These are phyloP conservation scores for Deinandra increscens DNA, from an alignment of 129 eudicot species.

Conservation along the genomic window DNA sequence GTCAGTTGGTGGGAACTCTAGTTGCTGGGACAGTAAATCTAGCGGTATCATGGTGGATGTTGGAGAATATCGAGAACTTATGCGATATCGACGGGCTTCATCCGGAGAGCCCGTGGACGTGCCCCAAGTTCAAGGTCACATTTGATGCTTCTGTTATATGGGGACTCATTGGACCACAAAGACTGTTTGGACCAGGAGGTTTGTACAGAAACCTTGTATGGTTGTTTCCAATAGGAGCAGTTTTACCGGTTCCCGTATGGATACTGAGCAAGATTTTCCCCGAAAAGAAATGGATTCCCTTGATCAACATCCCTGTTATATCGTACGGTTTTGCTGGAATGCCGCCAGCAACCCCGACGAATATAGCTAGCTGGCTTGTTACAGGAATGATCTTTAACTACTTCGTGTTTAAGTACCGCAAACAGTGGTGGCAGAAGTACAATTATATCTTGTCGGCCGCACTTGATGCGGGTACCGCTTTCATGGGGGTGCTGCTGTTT, in stretches of 20 bases:
- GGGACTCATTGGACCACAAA: slow-evolving; percentile 84
- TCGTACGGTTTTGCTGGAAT: slow-evolving; percentile 95
- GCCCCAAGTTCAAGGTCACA: slow-evolving; percentile 88
- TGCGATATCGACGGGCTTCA: slow-evolving; percentile 76
- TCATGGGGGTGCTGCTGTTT: slow-evolving; percentile 83
- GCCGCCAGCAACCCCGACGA: slow-evolving; percentile 98
- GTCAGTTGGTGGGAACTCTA: slow-evolving; percentile 77
- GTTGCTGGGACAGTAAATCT: slow-evolving; percentile 80
- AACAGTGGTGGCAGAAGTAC: slow-evolving; percentile 91
- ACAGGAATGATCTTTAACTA: slow-evolving; percentile 81
- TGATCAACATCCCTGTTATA: slow-evolving; percentile 89
- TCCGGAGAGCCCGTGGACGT: slow-evolving; percentile 97
- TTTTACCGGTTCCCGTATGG: slow-evolving; percentile 91
- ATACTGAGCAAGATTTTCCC: slow-evolving; percentile 77
- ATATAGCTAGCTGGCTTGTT: slow-evolving; percentile 84
- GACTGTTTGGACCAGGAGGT: slow-evolving; percentile 88
- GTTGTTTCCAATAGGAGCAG: slow-evolving; percentile 82
- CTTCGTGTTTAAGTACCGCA: slow-evolving; percentile 78
- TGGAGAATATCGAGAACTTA: slow-evolving; percentile 68
- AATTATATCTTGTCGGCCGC: slow-evolving; percentile 90
- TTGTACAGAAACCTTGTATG: slow-evolving; percentile 86
- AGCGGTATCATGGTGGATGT: slow-evolving; percentile 93
- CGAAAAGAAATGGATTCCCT: slow-evolving; percentile 88
- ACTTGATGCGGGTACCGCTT: slow-evolving; percentile 92
- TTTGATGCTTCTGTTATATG: slow-evolving; percentile 88